phyloP scores from a whole-genome alignment of 495 filamentous ascomycete species.

The Penicillium mononematosum region DNA sequence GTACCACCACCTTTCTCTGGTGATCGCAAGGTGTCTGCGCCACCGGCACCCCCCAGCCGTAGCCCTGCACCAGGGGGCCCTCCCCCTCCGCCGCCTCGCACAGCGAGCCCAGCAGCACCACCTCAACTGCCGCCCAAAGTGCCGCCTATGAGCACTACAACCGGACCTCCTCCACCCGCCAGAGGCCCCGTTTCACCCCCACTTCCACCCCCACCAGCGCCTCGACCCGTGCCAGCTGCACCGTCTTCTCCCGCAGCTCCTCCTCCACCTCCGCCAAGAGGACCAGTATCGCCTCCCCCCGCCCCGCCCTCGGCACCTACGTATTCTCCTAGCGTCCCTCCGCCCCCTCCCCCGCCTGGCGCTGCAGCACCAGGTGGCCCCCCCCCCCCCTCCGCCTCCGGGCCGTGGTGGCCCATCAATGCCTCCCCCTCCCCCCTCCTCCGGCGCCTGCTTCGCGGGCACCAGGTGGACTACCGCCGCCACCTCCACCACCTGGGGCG shows the following conservation, averaged over 20 bases:
- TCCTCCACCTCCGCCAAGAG: constrained; percentile 34
- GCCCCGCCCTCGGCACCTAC: constrained; percentile 24
- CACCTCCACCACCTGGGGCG: constrained; percentile 43
- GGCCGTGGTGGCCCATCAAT: constrained; percentile 46
- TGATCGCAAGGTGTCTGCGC: constrained; percentile 59
- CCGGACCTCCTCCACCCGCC: constrained; percentile 58
- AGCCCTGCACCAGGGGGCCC: constrained; percentile 53
- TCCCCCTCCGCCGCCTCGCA: constrained; percentile 69
- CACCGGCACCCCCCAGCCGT: constrained; percentile 74
- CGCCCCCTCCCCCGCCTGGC: constrained; percentile 32
- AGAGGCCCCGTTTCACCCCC: constrained; percentile 47
- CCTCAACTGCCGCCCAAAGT: constrained; percentile 75
- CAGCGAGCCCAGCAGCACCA: constrained; percentile 50
- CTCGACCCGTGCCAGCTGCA: constrained; percentile 42
- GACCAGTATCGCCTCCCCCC: constrained; percentile 27
- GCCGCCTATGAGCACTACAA: constrained; percentile 39
- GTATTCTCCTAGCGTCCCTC: constrained; percentile 20
- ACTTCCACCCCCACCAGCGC: constrained; percentile 54
- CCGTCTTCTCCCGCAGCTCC: constrained; percentile 29
- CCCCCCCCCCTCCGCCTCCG: constrained; percentile 25
- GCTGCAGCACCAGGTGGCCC: constrained; percentile 23
- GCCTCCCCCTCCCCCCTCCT: constrained; percentile 41
- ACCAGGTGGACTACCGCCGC: constrained; percentile 51
- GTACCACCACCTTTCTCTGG: constrained; percentile 84
- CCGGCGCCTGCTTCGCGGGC: constrained; percentile 33